Evolutionary conservation across 345 rosid genomes (phyloP), one percentile per base, ranked within the genome.

Genomic region (Ceriops tagal): DNA sequence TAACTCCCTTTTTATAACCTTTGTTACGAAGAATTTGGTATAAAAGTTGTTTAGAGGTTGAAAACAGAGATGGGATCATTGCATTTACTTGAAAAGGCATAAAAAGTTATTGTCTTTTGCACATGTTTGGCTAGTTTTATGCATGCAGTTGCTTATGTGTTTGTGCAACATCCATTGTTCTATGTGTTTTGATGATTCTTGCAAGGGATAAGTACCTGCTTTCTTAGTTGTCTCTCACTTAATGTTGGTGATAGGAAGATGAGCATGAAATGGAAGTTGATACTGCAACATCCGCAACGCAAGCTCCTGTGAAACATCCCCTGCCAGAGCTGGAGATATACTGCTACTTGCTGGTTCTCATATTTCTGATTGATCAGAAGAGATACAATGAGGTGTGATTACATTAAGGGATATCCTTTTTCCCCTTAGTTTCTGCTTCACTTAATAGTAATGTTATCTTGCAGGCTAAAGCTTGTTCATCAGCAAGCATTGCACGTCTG

Each of bases 181-280:
- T 39, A 0, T 43, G 49, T 43, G 49, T 43, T 43, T 43, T 11
- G 19, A 43, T 43, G 49, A 3, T 43, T 13, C 18, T 15, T 43
- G 49, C 49, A 43, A 13, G 49, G 49, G 19, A 43, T 13, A 11
- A 43, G 5, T 43, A 13, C 5, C 49, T 43, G 49, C 49, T 43
- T 43, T 43, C 16, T 13, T 43, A 43, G 18, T 43, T 43, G 3
- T 43, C 19, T 43, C 15, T 13, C 19, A 13, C 49, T 43, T 53
- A 18, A 21, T 24, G 3, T 30, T 70, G 71, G 51, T 46, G 65
- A 67, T 62, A 88, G 96, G 85, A 81, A 57, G 86, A 86, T 80
- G 96, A 83, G 61, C 93, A 83, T 68, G 96, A 89, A 56, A 89
- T 91, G 98, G 96, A 90, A 87, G 96, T 91, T 69, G 98, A 90